A percentile compares a stretch with the other conserved stretches of the same genome.
phyloP scores from a whole-genome alignment of 2,329 filamentous ascomycete genomes.

The Dothideomycetidae sp. region DNA sequence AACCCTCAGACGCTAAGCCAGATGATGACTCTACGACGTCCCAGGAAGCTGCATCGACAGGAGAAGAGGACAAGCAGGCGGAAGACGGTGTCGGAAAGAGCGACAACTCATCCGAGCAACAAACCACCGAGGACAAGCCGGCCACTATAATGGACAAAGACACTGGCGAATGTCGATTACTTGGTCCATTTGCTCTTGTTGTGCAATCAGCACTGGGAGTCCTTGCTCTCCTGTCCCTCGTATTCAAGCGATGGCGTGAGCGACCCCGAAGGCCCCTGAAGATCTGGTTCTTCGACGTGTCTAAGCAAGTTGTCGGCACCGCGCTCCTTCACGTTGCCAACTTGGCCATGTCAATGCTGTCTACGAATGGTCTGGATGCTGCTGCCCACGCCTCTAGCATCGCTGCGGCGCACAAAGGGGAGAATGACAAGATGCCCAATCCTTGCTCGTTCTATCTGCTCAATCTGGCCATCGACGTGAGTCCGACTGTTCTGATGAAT shows the following conservation, averaged over 20 bases:
- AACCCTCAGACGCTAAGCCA: neutral
- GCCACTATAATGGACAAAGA: neutral
- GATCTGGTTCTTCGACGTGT: slow-evolving; percentile 96
- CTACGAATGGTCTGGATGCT: slow-evolving; percentile 64
- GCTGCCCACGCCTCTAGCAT: slow-evolving; percentile 21
- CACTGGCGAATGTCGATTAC: slow-evolving; percentile 63
- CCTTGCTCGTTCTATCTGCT: slow-evolving; percentile 94
- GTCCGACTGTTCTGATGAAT: no score
- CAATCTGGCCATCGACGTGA: slow-evolving; percentile 88
- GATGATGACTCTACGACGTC: neutral
- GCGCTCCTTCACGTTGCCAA: slow-evolving; percentile 85
- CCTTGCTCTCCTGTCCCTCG: slow-evolving; percentile 70
- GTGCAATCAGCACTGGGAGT: slow-evolving; percentile 78
- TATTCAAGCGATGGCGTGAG: slow-evolving; percentile 88
- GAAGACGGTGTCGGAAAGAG: slow-evolving; percentile 3
- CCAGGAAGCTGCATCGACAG: neutral
- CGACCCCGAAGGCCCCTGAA: slow-evolving; percentile 81
- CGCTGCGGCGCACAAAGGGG: slow-evolving; percentile 20
- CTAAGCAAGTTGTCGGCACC: slow-evolving; percentile 92
- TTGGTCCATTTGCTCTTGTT: slow-evolving; percentile 81
- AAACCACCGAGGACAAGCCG: slow-evolving; percentile 6
- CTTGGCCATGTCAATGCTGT: slow-evolving; percentile 91
- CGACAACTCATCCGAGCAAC: slow-evolving; percentile 10
- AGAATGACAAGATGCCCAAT: slow-evolving; percentile 58
- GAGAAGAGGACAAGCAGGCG: slow-evolving; percentile 3